Base-by-base conservation (phyloP, 306 rosid genomes). In the Medicago ruthenica region DNA sequence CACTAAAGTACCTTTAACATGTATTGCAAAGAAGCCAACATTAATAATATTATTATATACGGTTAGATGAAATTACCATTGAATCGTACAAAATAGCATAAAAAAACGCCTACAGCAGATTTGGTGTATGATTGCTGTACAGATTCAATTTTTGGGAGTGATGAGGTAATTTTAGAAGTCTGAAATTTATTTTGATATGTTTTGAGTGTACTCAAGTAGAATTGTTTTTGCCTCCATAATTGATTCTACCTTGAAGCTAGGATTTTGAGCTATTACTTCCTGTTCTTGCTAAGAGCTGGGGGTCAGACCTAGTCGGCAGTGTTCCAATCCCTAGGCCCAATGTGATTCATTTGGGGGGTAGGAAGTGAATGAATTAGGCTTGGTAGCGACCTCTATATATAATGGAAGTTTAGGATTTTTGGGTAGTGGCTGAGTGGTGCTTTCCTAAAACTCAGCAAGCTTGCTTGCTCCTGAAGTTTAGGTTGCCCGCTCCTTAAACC, bases 51-150 rank as follows among this genome's bases (percentile, higher is more conserved):
- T 34, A 34, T 42, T 12, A 14, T 36, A 27, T 42, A 36, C 12
- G 47, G 42, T 80, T 37, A 59, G 70, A 70, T 55, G 74, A 62
- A 61, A 60, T 37, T 70, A 71, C 21, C 39, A 48, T 61, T 53
- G 63, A 70, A 65, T 57, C 81, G 65, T 47, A 9, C 36, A 39
- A 48, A 64, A 64, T 37, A 63, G 37, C 45, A 36, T 8, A 16
- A 63, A 34, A 61, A 63, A 36, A 22, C 34, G 7, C 24, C 47
- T 42, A 31, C 59, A n/a, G 16, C 9, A n/a, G 55, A 50, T 7
- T 50, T 16, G 47, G 47, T 42, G 47, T 10, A 42, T 42, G 47
- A 4, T 10, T 42, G 37, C 6, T 4, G 37, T 34, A 34, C 12
- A 42, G 13, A 42, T 42, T 42, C 5, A 16, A 16, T n/a, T n/a